A percentile compares a stretch with the other conserved stretches of the same genome.
Conservation (phyloP, 2,329 filamentous ascomycete genomes). For the Stagonosporopsis tanaceti region DNA sequence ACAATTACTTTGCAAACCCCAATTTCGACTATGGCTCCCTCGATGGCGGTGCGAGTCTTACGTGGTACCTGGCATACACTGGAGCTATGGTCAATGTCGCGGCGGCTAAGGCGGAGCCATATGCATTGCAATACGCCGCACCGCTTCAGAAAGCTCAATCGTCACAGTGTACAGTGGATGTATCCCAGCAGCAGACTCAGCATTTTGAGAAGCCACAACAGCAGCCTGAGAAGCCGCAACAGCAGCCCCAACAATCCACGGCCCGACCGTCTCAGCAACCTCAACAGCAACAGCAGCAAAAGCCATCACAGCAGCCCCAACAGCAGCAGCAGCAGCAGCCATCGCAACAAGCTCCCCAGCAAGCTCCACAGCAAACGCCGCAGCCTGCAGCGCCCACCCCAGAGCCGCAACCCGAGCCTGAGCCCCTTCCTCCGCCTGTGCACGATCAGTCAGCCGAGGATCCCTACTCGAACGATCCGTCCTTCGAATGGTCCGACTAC, state of each 20-base stretch:
- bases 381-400: neutral
- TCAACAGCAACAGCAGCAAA: neutral
- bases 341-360: neutral
- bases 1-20: constrained; percentile 74
- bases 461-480: constrained; percentile 3
- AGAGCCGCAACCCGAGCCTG: neutral
- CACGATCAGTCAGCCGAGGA: neutral
- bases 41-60: constrained; percentile 76
- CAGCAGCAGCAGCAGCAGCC: neutral
- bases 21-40: constrained; percentile 73
- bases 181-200: neutral
- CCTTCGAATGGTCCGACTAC: constrained; percentile 3
- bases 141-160: neutral
- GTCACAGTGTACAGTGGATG: neutral
- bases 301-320: neutral
- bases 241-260: neutral
- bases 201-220: too few species aligned
- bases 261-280: neutral
- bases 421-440: neutral
- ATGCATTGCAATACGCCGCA: neutral
- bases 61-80: constrained; percentile 50
- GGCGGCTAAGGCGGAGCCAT: neutral
- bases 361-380: neutral
- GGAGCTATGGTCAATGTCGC: constrained; percentile 37
- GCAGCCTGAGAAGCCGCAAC: neutral